Evolutionary conservation across 306 rosid species (phyloP).

Genomic region (Cucurbita argyrosperma): DNA sequence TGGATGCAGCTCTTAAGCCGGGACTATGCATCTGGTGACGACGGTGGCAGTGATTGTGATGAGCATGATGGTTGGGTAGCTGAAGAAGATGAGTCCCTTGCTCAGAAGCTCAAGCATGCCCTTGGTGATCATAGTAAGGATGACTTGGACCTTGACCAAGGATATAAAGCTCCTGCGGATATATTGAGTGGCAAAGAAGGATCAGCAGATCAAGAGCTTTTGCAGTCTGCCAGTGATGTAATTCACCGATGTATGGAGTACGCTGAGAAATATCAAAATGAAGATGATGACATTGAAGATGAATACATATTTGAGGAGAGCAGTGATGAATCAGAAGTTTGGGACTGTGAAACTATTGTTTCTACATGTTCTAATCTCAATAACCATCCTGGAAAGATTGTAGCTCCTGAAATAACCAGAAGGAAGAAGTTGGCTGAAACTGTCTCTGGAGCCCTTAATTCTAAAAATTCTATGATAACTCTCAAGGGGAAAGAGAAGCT

Average conservation of each 20-base stretch:
- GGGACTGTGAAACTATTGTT: constrained; percentile 90
- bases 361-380: constrained; percentile 72
- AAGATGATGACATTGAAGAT: constrained; percentile 34
- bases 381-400: constrained; percentile 78
- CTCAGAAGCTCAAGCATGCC: constrained; percentile 45
- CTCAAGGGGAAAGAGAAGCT: constrained; percentile 70
- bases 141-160: constrained; percentile 30
- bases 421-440: constrained; percentile 65
- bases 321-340: constrained; percentile 76
- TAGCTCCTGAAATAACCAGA: constrained; percentile 41
- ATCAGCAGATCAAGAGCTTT: constrained; percentile 22
- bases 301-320: constrained; percentile 47
- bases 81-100: constrained; percentile 51
- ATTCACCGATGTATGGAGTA: constrained; percentile 67
- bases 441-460: constrained; percentile 35
- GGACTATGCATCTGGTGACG: constrained; percentile 40
- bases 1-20: constrained; percentile 40
- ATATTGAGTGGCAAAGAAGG: constrained; percentile 24
- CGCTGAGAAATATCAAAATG: constrained; percentile 61
- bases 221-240: constrained; percentile 40
- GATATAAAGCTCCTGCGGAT: constrained; percentile 68
- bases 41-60: constrained; percentile 9
- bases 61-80: constrained; percentile 22
- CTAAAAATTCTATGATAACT: constrained; percentile 38
- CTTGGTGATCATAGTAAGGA: constrained; percentile 25